Evolutionary conservation across 2,329 filamentous ascomycete species (phyloP).

Genomic region (Tolypocladium ovalisporum): DNA sequence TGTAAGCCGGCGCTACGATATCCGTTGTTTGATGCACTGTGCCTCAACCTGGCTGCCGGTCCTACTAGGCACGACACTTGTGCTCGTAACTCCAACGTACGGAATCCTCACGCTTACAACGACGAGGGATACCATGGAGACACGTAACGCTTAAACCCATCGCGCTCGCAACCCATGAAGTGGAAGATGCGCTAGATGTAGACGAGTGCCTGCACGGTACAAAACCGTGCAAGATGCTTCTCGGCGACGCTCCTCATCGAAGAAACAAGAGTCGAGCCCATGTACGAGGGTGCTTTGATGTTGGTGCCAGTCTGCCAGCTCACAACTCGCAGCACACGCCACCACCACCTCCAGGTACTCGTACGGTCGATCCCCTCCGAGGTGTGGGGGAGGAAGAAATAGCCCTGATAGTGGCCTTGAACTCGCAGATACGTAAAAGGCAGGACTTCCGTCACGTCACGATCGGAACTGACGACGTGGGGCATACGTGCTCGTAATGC

Average conservation of each 20-base stretch:
- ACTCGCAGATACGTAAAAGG: background rate
- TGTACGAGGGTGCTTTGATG: background rate
- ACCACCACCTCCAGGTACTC: slow-evolving; percentile 4
- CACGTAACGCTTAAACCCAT: background rate
- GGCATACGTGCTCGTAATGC: background rate
- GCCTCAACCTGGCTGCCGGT: background rate
- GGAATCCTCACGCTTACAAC: background rate
- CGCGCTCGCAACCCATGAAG: background rate
- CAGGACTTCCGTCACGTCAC: background rate
- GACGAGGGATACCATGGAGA: background rate
- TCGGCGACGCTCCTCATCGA: background rate
- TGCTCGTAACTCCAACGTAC: background rate
- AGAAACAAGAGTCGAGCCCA: background rate
- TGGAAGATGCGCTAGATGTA: background rate
- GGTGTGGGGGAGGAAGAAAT: slow-evolving; percentile 1
- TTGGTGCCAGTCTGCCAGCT: slow-evolving; percentile 3
- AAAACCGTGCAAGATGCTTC: background rate
- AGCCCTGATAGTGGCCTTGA: background rate
- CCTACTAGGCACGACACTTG: no score
- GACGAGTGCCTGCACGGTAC: no score
- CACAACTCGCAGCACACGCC: slow-evolving; percentile 4
- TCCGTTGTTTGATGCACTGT: background rate
- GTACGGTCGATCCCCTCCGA: slow-evolving; percentile 5
- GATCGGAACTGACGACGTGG: background rate
- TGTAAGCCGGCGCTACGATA: background rate